Base-by-base conservation (phyloP, 257 asterid species). In the Fraxinus excelsior region DNA sequence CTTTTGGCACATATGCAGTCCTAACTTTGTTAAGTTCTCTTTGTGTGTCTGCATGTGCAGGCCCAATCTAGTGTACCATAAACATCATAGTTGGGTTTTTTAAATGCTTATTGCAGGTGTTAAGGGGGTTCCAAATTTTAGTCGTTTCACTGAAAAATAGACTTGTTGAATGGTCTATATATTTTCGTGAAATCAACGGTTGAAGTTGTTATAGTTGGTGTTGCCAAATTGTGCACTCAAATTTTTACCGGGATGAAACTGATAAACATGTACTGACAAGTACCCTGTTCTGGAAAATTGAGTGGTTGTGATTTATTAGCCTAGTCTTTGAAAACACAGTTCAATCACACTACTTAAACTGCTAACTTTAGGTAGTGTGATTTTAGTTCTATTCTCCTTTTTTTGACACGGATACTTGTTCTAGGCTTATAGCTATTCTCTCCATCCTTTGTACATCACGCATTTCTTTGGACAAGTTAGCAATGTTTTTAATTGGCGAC, bases 91-190 rank as follows among this genome's bases (percentile, higher is more conserved):
- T 8, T 40, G 46, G 14, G 46, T 35, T 67, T 56, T 35, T 21
- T 23, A 68, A 74, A 60, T 69, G 73, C 66, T 26, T 67, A 21
- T 42, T 69, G 26, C 60, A 46, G 66, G 56, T 79, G 72, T 51
- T 42, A 26, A 60, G 12, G 67, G 51, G 34, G n/a, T 46, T 7
- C 8, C 46, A 46, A 46, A 46, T 6, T 65, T 44, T 13, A 11
- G 40, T 42, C 37, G 5, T 67, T 77, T 62, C 21, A 46, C 51
- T 37, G 56, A 28, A 74, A 25, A 16, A 58, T 9, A 72, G 46
- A 21, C 56, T 46, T 46, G 0, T 46, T 46, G n/a, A 46, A 46
- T 46, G 56, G 56, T 46, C 21, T 46, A 46, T 16, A 46, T 46
- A 46, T 46, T 46, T 46, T 14, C 12, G 2, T 46, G n/a, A 46